Evolutionary conservation across 129 eudicot genomes (phyloP).

Genomic region (Arctium minus): DNA sequence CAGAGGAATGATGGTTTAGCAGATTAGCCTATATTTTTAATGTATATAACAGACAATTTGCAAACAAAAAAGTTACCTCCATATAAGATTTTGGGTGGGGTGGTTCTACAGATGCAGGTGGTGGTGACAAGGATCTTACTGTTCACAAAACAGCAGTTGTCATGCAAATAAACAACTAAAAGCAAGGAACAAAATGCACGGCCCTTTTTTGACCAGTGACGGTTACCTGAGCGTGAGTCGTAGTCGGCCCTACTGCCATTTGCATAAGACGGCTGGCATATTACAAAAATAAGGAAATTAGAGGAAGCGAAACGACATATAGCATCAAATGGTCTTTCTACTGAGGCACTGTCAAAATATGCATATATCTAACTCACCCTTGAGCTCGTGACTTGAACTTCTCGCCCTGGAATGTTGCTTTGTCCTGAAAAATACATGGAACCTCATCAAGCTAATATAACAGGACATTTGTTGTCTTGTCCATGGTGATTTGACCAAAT

Average conservation of each 20-base stretch:
- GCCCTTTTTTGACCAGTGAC: background rate
- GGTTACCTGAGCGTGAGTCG: conserved; percentile 58
- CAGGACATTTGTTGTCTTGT: background rate
- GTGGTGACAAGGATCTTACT: conserved; percentile 85
- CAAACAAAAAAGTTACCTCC: conserved; percentile 51
- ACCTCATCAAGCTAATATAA: background rate
- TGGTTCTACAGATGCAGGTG: conserved; percentile 72
- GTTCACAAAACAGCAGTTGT: conserved; percentile 21
- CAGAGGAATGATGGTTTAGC: background rate
- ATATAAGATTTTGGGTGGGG: conserved; percentile 71
- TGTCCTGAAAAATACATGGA: conserved; percentile 45
- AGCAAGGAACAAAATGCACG: background rate
- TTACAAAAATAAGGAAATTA: conserved; percentile 10
- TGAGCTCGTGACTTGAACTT: conserved; percentile 48
- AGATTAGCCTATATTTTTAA: background rate
- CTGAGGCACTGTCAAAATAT: background rate
- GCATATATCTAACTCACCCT: conserved; percentile 49
- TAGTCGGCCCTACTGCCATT: conserved; percentile 51
- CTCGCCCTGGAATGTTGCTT: conserved; percentile 39
- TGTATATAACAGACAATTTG: background rate
- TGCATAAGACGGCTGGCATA: conserved; percentile 46
- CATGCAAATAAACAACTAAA: conserved; percentile 9
- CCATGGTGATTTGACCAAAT: background rate
- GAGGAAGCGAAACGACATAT: background rate
- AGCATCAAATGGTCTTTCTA: background rate